Percentiles rank a stretch among this genome's conserved stretches.
phyloP scores from a whole-genome alignment of 179 eudicot species.

The Drosera spatulata region DNA sequence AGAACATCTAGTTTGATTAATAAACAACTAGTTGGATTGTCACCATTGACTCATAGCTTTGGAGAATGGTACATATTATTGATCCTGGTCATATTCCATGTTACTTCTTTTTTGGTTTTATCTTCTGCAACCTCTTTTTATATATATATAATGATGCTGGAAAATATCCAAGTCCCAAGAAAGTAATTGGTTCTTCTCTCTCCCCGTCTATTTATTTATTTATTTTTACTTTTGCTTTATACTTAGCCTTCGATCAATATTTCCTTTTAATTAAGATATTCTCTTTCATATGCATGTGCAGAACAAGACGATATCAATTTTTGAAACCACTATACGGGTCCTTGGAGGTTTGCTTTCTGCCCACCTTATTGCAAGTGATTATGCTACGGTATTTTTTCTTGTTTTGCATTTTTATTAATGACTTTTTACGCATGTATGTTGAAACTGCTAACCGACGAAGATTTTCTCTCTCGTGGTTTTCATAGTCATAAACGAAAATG shows the following conservation, averaged over 20 bases:
- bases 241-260: neutral
- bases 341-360: slow-evolving; percentile 99
- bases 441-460: neutral
- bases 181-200: too few relatives aligned
- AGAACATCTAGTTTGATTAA: too few relatives aligned
- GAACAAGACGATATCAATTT: slow-evolving; percentile 98
- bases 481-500: neutral
- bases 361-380: slow-evolving; percentile 99
- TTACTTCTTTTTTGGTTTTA: neutral
- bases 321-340: slow-evolving; percentile 91
- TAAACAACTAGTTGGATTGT: neutral
- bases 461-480: neutral
- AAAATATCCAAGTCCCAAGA: too few relatives aligned
- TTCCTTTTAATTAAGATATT: neutral
- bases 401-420: slow-evolving; percentile 4
- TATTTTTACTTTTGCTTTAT: neutral
- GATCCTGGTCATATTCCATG: too few relatives aligned
- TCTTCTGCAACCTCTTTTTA: neutral
- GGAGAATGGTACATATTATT: too few relatives aligned
- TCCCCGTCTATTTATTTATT: too few relatives aligned
- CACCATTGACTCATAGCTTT: too few relatives aligned
- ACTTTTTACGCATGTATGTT: neutral
- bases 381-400: slow-evolving; percentile 70
- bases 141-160: too few relatives aligned
- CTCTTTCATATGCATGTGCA: slow-evolving; percentile 29